Evolutionary conservation across 345 rosid species (phyloP), one percentile per base, ranked within the genome.

Genomic region (Kernera saxatilis): DNA sequence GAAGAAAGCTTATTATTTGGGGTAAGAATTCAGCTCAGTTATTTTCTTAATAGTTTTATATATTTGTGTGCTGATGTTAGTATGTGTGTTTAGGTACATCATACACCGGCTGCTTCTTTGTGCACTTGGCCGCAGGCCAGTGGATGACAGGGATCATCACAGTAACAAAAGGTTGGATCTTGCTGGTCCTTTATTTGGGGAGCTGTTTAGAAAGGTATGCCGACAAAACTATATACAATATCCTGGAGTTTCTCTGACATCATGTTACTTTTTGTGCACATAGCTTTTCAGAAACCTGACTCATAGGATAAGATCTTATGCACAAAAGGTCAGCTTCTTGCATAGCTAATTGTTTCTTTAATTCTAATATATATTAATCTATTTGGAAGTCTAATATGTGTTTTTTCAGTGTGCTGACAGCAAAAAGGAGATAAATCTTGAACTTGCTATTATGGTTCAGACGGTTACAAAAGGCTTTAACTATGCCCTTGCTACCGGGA

Each of bases 161-260:
- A 96, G 98, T 60, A 89, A 92, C 82, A 92, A 92, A 77, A 88
- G 98, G 84, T 94, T 92, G 54, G 98, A 92, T 78, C 98, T 92
- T 76, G 98, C 98, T 50, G 98, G 98, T 64, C 98, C 98, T 27
- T 81, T 92, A 71, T 91, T 92, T 63, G 98, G 98, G 27, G 98
- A 95, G 70, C 83, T 92, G 39, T 92, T 92, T 67, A 82, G 98
- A 84, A 88, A 84, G 94, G 96, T 92, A 33, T 72, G 87, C 45
- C 19, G 57, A 6, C 22, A 23, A n/a, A n/a, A n/a, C n/a, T n/a
- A n/a, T n/a, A n/a, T n/a, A n/a, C n/a, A n/a, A n/a, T n/a, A n/a
- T n/a, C n/a, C n/a, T n/a, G n/a, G n/a, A n/a, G n/a, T n/a, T n/a
- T n/a, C n/a, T n/a, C n/a, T n/a, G n/a, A n/a, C n/a, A n/a, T n/a